Base-by-base conservation (phyloP, 768 basidiomycete genomes). In the Boletus vinaceobasis region DNA sequence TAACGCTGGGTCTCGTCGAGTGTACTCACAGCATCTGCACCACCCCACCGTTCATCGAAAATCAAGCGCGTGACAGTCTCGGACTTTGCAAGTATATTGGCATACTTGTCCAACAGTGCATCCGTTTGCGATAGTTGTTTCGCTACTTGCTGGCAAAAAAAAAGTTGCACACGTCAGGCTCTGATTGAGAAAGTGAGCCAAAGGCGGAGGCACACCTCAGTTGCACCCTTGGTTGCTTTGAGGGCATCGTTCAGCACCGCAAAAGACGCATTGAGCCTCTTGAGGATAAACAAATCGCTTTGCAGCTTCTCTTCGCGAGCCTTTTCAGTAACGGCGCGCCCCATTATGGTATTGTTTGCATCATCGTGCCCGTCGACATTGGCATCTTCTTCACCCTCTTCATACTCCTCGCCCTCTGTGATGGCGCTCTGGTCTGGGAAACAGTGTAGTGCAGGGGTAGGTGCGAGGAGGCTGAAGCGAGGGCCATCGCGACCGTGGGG, bases 41-140 rank as follows among this genome's bases (percentile, higher is more conserved):
- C 90, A 50, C 80, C 73, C 87, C 87, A 92, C 54, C 80, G 73
- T 56, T 89, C 86, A 65, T 92, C 89, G 56, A 90, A 84, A 17
- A 92, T 82, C 53, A 91, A 69, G 31, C 80, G 79, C 3, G 87
- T 74, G 56, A 82, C 77, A 14, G 82, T 78, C 68, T 90, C 89
- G 2, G 88, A 87, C 66, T 82, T 84, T 6, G 81, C 79, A 19
- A 92, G 73, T 44, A 89, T 81, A 39, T 71, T 73, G 40, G 88
- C 80, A 65, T 92, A 92, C 77, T 84, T 87, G 70, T 88, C 84
- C 55, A 92, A 73, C 53, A 92, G 72, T 1, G 79, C 80, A 62
- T 91, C 84, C 0, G 90, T 91, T 59, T 90, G 81, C 44, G 77
- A 79, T 33, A 92, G 68, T 58, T 90, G 88, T 31, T 68, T 70